These are phyloP conservation scores for Fraxinus cuspidata DNA, from an alignment of 257 asterid species.

Conservation along the genomic window DNA sequence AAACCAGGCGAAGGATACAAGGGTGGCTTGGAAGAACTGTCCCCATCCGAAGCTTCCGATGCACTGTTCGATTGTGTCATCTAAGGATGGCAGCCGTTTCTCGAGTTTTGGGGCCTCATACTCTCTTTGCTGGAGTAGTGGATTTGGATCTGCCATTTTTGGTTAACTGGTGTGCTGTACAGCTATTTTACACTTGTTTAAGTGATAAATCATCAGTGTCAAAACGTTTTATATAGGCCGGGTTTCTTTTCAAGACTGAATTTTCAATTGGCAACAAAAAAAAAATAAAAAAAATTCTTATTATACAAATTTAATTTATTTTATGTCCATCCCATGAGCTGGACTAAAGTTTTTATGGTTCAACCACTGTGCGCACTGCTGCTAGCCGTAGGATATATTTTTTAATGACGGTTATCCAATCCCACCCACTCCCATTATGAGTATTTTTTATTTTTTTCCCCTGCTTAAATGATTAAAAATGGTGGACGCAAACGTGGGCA, in stretches of 20 bases:
- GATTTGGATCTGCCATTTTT: slow-evolving; percentile 31
- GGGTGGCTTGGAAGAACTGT: slow-evolving; percentile 48
- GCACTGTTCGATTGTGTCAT: slow-evolving; percentile 61
- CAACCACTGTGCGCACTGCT: too few relatives aligned
- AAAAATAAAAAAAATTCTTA: too few relatives aligned
- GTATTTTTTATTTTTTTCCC: background rate
- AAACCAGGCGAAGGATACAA: slow-evolving; percentile 62
- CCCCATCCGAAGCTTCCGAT: slow-evolving; percentile 67
- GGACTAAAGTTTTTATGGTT: too few relatives aligned
- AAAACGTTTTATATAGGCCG: background rate
- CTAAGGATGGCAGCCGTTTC: slow-evolving; percentile 39
- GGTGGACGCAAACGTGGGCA: too few relatives aligned
- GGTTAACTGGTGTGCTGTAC: background rate
- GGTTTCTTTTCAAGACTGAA: background rate
- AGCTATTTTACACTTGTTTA: background rate
- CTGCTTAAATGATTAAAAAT: background rate
- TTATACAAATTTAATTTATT: too few relatives aligned
- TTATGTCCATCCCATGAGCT: too few relatives aligned
- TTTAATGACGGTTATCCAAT: slow-evolving; percentile 13
- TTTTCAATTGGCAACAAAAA: too few relatives aligned
- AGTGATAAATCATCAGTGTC: background rate
- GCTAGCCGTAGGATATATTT: background rate
- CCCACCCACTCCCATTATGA: slow-evolving; percentile 13
- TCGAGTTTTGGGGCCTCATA: background rate
- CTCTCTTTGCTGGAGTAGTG: slow-evolving; percentile 17